Conservation (phyloP, 2,329 filamentous ascomycete genomes). For the Ophiostoma tasmaniense region DNA sequence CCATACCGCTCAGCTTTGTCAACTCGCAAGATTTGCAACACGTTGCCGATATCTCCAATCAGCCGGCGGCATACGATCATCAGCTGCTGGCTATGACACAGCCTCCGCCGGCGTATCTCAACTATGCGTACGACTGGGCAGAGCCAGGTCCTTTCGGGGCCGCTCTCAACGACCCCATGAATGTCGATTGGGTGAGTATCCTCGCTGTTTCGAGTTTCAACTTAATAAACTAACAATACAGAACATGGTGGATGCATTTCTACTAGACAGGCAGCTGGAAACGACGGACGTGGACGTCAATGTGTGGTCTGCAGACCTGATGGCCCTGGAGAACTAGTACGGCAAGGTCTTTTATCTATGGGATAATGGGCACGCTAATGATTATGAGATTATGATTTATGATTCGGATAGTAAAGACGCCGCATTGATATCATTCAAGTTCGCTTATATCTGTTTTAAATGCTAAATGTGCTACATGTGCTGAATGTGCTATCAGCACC, state of each 20-base stretch:
- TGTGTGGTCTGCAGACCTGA: constrained; percentile 21
- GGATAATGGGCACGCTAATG: no score
- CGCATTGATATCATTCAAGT: neutral
- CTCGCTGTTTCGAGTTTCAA: neutral
- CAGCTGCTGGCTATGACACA: no score
- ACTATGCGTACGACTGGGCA: constrained; percentile 18
- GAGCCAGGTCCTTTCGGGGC: constrained; percentile 18
- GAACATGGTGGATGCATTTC: constrained; percentile 20
- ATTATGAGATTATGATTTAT: neutral
- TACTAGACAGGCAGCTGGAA: constrained; percentile 17
- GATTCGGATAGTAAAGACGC: neutral
- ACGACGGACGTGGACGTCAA: constrained; percentile 11
- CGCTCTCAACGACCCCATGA: constrained; percentile 17
- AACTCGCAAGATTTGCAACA: neutral
- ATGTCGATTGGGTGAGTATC: constrained; percentile 21
- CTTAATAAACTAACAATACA: constrained; percentile 3
- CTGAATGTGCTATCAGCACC: constrained; percentile 39
- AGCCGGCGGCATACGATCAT: neutral
- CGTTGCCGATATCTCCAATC: neutral
- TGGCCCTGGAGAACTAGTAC: constrained; percentile 13
- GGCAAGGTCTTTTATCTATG: no score
- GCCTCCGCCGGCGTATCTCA: constrained; percentile 1
- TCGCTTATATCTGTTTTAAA: neutral
- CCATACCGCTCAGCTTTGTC: neutral
- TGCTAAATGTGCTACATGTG: neutral